Evolutionary conservation across 139 green algal species (phyloP), one percentile per base, ranked within the genome.

Genomic region (Astrephomene gubernaculifera): DNA sequence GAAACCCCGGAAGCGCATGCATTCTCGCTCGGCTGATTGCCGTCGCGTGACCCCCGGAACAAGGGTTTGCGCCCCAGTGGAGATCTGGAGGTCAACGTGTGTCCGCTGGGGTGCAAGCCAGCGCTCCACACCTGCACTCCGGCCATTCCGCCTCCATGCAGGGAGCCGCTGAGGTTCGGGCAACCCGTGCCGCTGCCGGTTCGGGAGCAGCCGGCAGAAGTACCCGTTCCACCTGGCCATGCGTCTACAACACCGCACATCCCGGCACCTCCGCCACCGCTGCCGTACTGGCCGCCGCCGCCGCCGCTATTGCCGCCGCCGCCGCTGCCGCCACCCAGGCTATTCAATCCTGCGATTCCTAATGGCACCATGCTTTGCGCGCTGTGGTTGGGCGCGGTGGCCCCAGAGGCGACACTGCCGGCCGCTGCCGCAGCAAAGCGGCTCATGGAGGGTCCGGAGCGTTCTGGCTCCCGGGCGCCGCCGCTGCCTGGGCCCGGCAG

Each of bases 361-460:
- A n/a, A 53, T 14, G 68, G 68, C 68, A 53, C 41, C 8, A 75
- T 9, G 68, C 68, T 53, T 29, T 33, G 38, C 2, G 68, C 24
- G 25, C 17, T 39, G 38, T 57, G 39, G 25, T 33, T 4, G 38
- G 38, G 2, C 21, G 38, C 68, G 33, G 35, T 53, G 54, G 33
- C 31, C 24, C 31, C 6, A 1, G 43, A 69, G 33, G 17, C 36
- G 71, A 4, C 21, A 45, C 29, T 8, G 29, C 71, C 71, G 1
- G 35, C 22, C 27, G 74, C 63, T 12, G 54, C 38, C 9, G 74
- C 53, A 25, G 74, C 74, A 29, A 82, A 82, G 35, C 74, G 74
- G 38, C 74, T 82, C 25, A 82, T 25, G 0, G 54, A 71, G 21
- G 43, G 74, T 8, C 9, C 74, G 29, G 74, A 82, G 24, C 54